Evolutionary conservation across 1,284 basidiomycete species (phyloP), one percentile per base, ranked within the genome.

Genomic region (Ustilago xerochloae): DNA sequence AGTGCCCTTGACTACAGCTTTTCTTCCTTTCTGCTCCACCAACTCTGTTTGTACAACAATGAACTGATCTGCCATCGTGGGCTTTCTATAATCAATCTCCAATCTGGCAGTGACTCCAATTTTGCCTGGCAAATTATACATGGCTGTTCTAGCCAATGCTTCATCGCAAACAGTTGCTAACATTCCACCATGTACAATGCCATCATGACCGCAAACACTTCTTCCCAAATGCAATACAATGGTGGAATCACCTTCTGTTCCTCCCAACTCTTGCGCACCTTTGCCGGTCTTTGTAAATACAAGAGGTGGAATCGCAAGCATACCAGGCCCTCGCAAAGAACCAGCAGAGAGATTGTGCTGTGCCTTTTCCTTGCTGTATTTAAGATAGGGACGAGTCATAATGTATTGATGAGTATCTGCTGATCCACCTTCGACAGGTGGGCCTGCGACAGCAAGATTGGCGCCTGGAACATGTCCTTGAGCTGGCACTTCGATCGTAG

Each of bases 151-250:
- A 0, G 90, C 94, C 39, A 97, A 84, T 2, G 88, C 88, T 86
- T 98, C 95, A 79, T 98, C 95, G 61, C 96, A 86, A 4, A 98
- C 86, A 0, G 94, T 97, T 28, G 94, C 93, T 24, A 97, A 87
- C 65, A 98, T 83, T 1, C 96, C 96, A 0, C 96, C 96, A 82
- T 98, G 96, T 2, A 97, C 86, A 71, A 98, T 93, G 0, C 94
- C 94, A 84, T 96, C 93, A 78, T 96, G 93, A 0, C 86, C 93
- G 81, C 95, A 97, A 51, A 98, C 80, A 6, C 90, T 91, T 35
- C 92, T 86, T 1, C 96, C 95, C 8, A 97, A 87, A 82, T 97
- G 95, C 1, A 93, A 66, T 63, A 97, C 86, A 13, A 90, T 75
- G 26, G 66, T 63, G 12, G 69, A 53, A 53, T 84, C 82, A n/a